These are phyloP conservation scores for Rhodotorula toruloides DNA, from an alignment of 768 basidiomycete species.

Conservation along the genomic window DNA sequence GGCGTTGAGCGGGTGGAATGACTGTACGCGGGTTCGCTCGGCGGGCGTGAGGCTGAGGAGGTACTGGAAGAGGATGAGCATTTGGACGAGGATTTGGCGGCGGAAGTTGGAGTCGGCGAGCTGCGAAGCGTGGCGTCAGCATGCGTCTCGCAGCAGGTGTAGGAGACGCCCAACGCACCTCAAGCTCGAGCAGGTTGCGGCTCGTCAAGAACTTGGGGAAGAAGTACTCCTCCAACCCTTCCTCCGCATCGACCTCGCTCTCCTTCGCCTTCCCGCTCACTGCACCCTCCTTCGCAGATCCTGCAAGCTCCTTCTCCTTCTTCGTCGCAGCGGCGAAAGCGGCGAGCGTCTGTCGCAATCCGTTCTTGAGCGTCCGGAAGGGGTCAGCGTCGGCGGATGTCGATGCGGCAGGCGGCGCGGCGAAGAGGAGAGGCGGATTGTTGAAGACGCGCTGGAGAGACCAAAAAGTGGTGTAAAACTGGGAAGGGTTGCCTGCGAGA, in stretches of 20 bases:
- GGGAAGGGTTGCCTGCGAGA: constrained; percentile 46
- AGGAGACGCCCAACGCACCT: constrained; percentile 53
- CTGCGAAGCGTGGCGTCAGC: constrained; percentile 49
- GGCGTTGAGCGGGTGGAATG: constrained; percentile 42
- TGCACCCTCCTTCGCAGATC: constrained; percentile 5
- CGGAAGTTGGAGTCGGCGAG: constrained; percentile 86
- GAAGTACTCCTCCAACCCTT: constrained; percentile 64
- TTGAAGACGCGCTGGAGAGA: constrained; percentile 79
- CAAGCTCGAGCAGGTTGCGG: constrained; percentile 76
- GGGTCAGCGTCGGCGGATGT: constrained; percentile 45
- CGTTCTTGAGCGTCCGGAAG: constrained; percentile 64
- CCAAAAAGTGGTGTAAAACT: constrained; percentile 86
- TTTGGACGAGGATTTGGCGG: constrained; percentile 82
- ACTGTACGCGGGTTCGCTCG: constrained; percentile 59
- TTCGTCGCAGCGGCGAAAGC: constrained; percentile 79
- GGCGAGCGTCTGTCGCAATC: constrained; percentile 66
- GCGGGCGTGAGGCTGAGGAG: constrained; percentile 67
- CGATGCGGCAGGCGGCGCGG: constrained; percentile 42
- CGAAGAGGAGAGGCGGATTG: constrained; percentile 64
- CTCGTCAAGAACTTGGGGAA: constrained; percentile 90
- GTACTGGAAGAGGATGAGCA: constrained; percentile 45
- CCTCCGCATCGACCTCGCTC: constrained; percentile 22
- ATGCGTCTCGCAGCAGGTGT: neutral
- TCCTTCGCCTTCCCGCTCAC: neutral
- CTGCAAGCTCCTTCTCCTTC: constrained; percentile 70